phyloP scores from a whole-genome alignment of 352 stramenopile species.

The Phytophthora crassamura region DNA sequence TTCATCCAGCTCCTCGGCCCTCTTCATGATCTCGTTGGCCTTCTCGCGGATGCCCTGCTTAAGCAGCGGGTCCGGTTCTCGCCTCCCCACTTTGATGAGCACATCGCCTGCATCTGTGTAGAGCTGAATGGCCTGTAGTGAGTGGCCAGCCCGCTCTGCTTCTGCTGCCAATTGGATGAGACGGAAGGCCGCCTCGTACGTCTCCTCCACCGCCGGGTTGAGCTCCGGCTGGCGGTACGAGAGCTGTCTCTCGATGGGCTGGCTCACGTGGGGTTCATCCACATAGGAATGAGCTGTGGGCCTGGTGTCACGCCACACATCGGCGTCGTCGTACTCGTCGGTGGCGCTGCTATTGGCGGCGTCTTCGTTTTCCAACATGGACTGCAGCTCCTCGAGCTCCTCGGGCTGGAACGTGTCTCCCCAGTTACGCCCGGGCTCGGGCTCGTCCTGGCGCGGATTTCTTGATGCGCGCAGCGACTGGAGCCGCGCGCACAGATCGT shows the following conservation, averaged over 20 bases:
- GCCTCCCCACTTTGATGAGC: slow-evolving; percentile 41
- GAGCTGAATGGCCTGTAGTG: slow-evolving; percentile 47
- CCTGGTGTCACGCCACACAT: slow-evolving; percentile 29
- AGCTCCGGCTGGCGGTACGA: slow-evolving; percentile 13
- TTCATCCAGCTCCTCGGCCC: slow-evolving; percentile 50
- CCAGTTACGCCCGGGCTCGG: slow-evolving; percentile 20
- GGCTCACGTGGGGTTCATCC: slow-evolving; percentile 13
- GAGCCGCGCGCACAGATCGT: slow-evolving; percentile 22
- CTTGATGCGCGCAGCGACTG: slow-evolving; percentile 16
- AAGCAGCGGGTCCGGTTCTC: slow-evolving; percentile 45
- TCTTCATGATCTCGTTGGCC: slow-evolving; percentile 52
- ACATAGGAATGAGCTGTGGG: slow-evolving; percentile 25
- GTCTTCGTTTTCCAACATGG: slow-evolving; percentile 22
- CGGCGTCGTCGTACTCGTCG: slow-evolving; percentile 4
- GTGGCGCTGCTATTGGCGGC: slow-evolving; percentile 10
- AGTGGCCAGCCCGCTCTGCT: slow-evolving; percentile 40
- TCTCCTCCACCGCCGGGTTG: slow-evolving; percentile 22
- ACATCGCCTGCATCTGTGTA: slow-evolving; percentile 50
- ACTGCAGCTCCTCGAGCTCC: slow-evolving; percentile 33
- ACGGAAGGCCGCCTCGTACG: slow-evolving; percentile 56
- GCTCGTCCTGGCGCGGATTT: background rate
- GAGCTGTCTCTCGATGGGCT: slow-evolving; percentile 20
- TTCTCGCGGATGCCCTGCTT: slow-evolving; percentile 55
- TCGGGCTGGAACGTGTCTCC: slow-evolving; percentile 15
- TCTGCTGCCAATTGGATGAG: slow-evolving; percentile 57